A percentile compares a stretch with the other conserved stretches of the same genome.
These are phyloP conservation scores for Acacia crassicarpa DNA, from an alignment of 306 rosid genomes.

Conservation along the genomic window DNA sequence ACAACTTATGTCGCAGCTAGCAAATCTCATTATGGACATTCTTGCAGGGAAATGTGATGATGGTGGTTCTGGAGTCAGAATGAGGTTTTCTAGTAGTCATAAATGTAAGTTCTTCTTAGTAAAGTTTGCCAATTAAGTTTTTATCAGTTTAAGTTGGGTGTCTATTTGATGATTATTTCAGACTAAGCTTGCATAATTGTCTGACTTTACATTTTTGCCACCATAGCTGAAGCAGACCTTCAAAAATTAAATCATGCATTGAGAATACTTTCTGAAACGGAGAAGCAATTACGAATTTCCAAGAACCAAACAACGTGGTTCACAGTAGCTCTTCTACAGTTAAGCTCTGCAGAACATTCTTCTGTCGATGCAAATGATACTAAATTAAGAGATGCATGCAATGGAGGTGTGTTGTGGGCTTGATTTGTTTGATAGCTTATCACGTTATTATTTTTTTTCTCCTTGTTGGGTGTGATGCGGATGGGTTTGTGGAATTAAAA, in stretches of 20 bases:
- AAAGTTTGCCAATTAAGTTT: not conserved
- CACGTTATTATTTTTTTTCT: not conserved
- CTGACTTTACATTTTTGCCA: constrained; percentile 28
- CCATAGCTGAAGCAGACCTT: constrained; percentile 64
- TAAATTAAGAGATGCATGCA: constrained; percentile 42
- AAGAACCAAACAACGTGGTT: constrained; percentile 90
- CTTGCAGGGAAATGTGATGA: constrained; percentile 72
- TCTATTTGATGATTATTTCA: constrained; percentile 15
- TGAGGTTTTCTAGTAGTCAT: constrained; percentile 49
- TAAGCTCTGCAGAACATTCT: constrained; percentile 59
- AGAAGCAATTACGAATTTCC: constrained; percentile 76
- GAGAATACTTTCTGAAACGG: constrained; percentile 74
- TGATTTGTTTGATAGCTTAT: not conserved
- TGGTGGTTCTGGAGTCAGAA: constrained; percentile 50
- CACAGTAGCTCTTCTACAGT: constrained; percentile 80
- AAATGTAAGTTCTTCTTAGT: constrained; percentile 50
- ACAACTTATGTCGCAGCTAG: constrained; percentile 82
- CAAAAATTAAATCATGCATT: constrained; percentile 73
- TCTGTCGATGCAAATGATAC: constrained; percentile 46
- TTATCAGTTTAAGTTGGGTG: constrained; percentile 11
- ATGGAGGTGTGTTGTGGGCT: constrained; percentile 35
- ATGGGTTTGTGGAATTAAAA: not conserved
- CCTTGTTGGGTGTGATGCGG: not conserved
- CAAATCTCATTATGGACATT: constrained; percentile 86
- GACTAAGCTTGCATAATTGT: not conserved